Evolutionary conservation across 1,284 basidiomycete genomes (phyloP).

Genomic region (Puccinia polysora): DNA sequence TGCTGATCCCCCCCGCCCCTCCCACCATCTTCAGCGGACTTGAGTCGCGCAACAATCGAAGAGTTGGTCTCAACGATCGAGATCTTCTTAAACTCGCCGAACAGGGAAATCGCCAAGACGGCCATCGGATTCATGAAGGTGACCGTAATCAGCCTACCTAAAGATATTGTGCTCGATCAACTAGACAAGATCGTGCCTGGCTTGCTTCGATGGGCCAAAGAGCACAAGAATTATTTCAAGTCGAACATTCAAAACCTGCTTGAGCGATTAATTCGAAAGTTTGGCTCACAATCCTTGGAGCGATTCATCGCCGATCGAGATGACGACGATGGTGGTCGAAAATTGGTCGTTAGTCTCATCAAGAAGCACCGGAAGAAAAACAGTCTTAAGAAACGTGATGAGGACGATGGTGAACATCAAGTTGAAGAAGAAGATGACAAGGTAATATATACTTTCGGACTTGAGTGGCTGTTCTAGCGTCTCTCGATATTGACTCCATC

Average conservation of each 20-base stretch:
- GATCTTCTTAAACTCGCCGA: slow-evolving; percentile 84
- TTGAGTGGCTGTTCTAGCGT: no score
- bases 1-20: no score
- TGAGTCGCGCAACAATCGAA: slow-evolving; percentile 58
- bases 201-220: slow-evolving; percentile 84
- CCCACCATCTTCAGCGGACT: slow-evolving; percentile 68
- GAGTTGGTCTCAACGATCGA: slow-evolving; percentile 82
- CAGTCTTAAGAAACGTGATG: slow-evolving; percentile 49
- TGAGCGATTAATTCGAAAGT: slow-evolving; percentile 87
- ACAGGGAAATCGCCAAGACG: slow-evolving; percentile 96
- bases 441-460: no score
- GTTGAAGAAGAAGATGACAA: slow-evolving; percentile 53
- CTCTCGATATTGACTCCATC: slow-evolving; percentile 34
- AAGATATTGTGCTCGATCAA: slow-evolving; percentile 68
- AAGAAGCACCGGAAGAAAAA: slow-evolving; percentile 73
- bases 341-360: slow-evolving; percentile 80
- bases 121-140: slow-evolving; percentile 93
- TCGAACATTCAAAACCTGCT: slow-evolving; percentile 93
- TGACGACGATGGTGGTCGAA: slow-evolving; percentile 56
- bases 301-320: slow-evolving; percentile 57
- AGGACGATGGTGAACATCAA: slow-evolving; percentile 58
- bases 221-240: slow-evolving; percentile 99
- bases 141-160: slow-evolving; percentile 74
- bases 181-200: slow-evolving; percentile 74
- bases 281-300: slow-evolving; percentile 76